phyloP scores from a whole-genome alignment of 495 filamentous ascomycete genomes.

The Tetracladium setigerum region DNA sequence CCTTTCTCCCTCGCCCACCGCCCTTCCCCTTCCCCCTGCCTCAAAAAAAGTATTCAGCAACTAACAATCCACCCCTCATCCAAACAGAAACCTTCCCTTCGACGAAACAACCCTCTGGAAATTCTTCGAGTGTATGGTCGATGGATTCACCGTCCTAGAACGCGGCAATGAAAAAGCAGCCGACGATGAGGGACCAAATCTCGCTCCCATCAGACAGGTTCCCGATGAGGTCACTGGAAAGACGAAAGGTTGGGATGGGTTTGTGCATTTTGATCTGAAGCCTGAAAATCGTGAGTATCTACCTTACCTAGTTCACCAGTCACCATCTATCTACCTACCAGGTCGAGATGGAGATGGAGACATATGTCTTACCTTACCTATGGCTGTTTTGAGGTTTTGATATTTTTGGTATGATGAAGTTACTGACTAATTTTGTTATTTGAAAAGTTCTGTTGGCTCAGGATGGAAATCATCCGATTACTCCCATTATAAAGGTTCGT shows the following conservation, averaged over 20 bases:
- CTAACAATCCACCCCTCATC: neutral
- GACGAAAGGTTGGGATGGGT: neutral
- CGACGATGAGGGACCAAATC: too few relatives aligned
- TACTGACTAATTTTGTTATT: neutral
- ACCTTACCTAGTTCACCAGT: too few relatives aligned
- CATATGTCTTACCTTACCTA: too few relatives aligned
- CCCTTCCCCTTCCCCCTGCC: too few relatives aligned
- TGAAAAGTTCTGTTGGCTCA: neutral
- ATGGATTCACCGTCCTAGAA: neutral
- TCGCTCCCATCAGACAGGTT: too few relatives aligned
- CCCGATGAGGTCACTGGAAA: neutral
- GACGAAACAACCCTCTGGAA: neutral
- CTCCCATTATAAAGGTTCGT: neutral
- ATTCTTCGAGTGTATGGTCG: constrained; percentile 1
- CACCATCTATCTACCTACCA: neutral
- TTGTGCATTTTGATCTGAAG: neutral
- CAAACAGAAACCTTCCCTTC: neutral
- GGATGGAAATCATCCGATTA: neutral
- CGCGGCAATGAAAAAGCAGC: neutral
- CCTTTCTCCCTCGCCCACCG: too few relatives aligned
- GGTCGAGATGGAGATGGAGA: neutral
- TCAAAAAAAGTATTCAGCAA: too few relatives aligned
- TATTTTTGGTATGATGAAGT: neutral
- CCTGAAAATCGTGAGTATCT: constrained; percentile 1
- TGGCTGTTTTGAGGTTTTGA: neutral